Conservation (phyloP, 2,329 filamentous ascomycete species). For the Exophiala spinifera region DNA sequence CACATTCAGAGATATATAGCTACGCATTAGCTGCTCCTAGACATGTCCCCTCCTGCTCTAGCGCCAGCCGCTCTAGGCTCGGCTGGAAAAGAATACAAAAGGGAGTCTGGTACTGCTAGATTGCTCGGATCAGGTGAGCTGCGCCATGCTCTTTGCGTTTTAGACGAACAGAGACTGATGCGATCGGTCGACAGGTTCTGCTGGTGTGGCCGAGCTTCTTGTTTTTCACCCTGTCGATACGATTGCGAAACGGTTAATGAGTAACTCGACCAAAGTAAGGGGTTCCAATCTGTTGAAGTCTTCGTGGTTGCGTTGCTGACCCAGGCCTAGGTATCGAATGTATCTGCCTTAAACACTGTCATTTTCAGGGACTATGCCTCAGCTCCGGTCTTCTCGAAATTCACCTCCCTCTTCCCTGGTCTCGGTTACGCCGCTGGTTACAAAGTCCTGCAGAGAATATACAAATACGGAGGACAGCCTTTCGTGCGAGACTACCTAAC, state of each 20-base stretch:
- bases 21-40: neutral
- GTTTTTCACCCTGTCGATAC: slow-evolving; percentile 97
- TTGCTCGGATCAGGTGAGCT: slow-evolving; percentile 79
- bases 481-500: slow-evolving; percentile 87
- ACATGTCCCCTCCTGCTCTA: slow-evolving; percentile 27
- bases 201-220: slow-evolving; percentile 87
- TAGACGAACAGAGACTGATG: slow-evolving; percentile 30
- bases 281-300: slow-evolving; percentile 20
- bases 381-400: slow-evolving; percentile 70
- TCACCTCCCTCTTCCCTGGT: slow-evolving; percentile 93
- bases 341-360: slow-evolving; percentile 74
- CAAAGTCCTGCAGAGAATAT: slow-evolving; percentile 94
- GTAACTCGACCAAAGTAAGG: slow-evolving; percentile 76
- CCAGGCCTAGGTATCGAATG: slow-evolving; percentile 51
- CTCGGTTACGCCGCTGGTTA: slow-evolving; percentile 96
- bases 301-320: neutral
- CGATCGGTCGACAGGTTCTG: slow-evolving; percentile 61
- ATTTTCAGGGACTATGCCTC: slow-evolving; percentile 87
- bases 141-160: slow-evolving; percentile 31
- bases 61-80: slow-evolving; percentile 32
- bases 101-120: slow-evolving; percentile 84
- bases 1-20: neutral
- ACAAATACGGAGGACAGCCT: slow-evolving; percentile 98
- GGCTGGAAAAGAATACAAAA: slow-evolving; percentile 65
- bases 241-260: slow-evolving; percentile 98